Percentiles rank a stretch among this genome's conserved stretches.
Evolutionary conservation across 2,329 filamentous ascomycete genomes (phyloP).

Genomic region (Cladosporium velox): DNA sequence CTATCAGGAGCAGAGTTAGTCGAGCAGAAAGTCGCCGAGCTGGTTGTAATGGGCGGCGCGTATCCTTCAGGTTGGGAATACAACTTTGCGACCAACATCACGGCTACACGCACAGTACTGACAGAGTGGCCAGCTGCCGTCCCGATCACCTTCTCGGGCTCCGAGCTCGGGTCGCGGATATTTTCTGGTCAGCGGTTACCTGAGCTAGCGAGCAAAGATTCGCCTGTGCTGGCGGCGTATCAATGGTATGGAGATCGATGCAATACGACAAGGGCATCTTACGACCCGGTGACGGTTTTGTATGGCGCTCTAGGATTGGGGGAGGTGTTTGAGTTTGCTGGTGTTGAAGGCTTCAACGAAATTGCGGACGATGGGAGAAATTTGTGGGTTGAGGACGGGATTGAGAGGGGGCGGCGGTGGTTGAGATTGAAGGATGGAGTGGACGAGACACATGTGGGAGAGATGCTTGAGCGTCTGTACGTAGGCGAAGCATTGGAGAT

Average conservation of each 20-base stretch:
- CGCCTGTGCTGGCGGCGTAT: conserved; percentile 19
- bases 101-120: conserved; percentile 47
- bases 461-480: conserved; percentile 22
- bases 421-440: conserved; percentile 25
- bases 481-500: background rate
- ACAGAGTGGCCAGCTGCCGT: conserved; percentile 47
- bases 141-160: conserved; percentile 45
- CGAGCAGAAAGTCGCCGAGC: conserved; percentile 48
- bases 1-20: conserved; percentile 48
- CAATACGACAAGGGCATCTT: conserved; percentile 11
- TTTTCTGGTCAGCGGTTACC: conserved; percentile 44
- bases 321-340: conserved; percentile 8
- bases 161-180: conserved; percentile 48
- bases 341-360: conserved; percentile 2
- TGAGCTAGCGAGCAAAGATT: conserved; percentile 13
- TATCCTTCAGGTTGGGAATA: conserved; percentile 53
- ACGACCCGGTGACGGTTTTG: conserved; percentile 24
- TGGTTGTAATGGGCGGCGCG: conserved; percentile 56
- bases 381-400: conserved; percentile 6
- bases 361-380: conserved; percentile 13
- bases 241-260: conserved; percentile 20
- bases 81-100: conserved; percentile 52
- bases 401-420: conserved; percentile 7
- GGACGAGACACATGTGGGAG: conserved; percentile 20
- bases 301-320: conserved; percentile 10